Percentiles rank a stretch among this genome's conserved stretches.
phyloP scores from a whole-genome alignment of 2,329 filamentous ascomycete genomes.

The Cercospora berteroae region DNA sequence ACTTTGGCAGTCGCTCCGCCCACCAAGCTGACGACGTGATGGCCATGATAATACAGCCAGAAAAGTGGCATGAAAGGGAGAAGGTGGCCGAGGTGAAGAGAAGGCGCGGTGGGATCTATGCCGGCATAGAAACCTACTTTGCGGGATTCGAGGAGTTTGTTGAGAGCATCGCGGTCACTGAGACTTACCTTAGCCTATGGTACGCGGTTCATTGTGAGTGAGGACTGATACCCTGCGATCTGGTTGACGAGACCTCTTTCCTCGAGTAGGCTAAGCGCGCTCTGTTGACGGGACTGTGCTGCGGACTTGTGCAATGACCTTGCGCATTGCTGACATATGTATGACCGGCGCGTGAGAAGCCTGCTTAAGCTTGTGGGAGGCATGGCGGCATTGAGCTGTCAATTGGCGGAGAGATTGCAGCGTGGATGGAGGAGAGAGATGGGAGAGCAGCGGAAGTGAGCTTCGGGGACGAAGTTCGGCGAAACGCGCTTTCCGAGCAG shows the following conservation, averaged over 20 bases:
- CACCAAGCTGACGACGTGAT: slow-evolving; percentile 62
- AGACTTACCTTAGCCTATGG: slow-evolving; percentile 14
- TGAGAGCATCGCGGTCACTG: slow-evolving; percentile 54
- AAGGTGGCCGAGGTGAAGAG: slow-evolving; percentile 76
- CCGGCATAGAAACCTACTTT: slow-evolving; percentile 75
- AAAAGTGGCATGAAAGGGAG: slow-evolving; percentile 79
- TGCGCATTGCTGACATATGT: slow-evolving; percentile 12
- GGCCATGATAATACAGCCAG: slow-evolving; percentile 78
- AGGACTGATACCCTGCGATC: slow-evolving; percentile 61
- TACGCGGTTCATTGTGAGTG: slow-evolving; percentile 12
- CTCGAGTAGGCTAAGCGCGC: slow-evolving; percentile 60
- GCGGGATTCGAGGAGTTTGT: slow-evolving; percentile 62
- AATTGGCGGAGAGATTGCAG: not conserved
- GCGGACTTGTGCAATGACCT: not conserved
- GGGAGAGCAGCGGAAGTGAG: not conserved
- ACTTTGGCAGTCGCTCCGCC: slow-evolving; percentile 69
- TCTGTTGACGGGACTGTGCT: slow-evolving; percentile 5
- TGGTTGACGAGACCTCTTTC: slow-evolving; percentile 73
- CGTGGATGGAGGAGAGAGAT: not conserved
- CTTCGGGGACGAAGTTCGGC: not conserved
- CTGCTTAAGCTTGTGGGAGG: slow-evolving; percentile 2
- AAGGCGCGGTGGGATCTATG: slow-evolving; percentile 76
- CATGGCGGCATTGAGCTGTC: slow-evolving; percentile 3
- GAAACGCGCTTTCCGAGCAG: not conserved
- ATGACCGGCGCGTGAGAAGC: not conserved